Evolutionary conservation across 2,329 filamentous ascomycete species (phyloP).

Genomic region (Xenoacremonium recifei): DNA sequence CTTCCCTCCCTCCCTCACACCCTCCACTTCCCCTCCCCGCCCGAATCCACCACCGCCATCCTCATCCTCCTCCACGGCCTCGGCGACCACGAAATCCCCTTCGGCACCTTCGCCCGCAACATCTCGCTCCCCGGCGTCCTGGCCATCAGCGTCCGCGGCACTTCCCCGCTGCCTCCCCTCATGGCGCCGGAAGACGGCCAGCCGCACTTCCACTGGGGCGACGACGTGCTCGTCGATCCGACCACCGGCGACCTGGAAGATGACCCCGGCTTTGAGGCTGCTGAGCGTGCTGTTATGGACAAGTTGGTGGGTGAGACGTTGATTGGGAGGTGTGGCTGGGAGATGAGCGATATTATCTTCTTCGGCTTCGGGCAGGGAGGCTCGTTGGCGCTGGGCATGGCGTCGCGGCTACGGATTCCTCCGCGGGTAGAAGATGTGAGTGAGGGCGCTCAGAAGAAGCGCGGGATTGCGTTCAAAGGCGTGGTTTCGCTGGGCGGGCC

Average conservation of each 20-base stretch:
- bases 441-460: slow-evolving; percentile 10
- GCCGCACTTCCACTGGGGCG: slow-evolving; percentile 62
- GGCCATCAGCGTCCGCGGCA: slow-evolving; percentile 71
- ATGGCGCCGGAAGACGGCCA: slow-evolving; percentile 42
- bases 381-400: slow-evolving; percentile 57
- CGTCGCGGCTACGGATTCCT: slow-evolving; percentile 41
- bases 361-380: slow-evolving; percentile 70
- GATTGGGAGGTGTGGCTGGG: slow-evolving; percentile 58
- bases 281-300: slow-evolving; percentile 44
- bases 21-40: slow-evolving; percentile 49
- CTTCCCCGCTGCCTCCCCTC: slow-evolving; percentile 65
- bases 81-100: slow-evolving; percentile 70
- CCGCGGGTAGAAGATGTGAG: slow-evolving; percentile 35
- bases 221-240: slow-evolving; percentile 57
- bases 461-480: slow-evolving; percentile 45
- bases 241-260: slow-evolving; percentile 53
- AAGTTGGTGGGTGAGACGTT: slow-evolving; percentile 52
- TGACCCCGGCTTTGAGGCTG: slow-evolving; percentile 59
- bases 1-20: slow-evolving; percentile 40
- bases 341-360: slow-evolving; percentile 56
- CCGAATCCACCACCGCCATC: slow-evolving; percentile 68
- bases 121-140: slow-evolving; percentile 75
- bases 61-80: slow-evolving; percentile 83
- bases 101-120: slow-evolving; percentile 65
- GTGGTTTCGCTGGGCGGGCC: slow-evolving; percentile 62